Evolutionary conservation across 176 grass and related monocot species (phyloP).

Genomic region (Bothriochloa decipiens): DNA sequence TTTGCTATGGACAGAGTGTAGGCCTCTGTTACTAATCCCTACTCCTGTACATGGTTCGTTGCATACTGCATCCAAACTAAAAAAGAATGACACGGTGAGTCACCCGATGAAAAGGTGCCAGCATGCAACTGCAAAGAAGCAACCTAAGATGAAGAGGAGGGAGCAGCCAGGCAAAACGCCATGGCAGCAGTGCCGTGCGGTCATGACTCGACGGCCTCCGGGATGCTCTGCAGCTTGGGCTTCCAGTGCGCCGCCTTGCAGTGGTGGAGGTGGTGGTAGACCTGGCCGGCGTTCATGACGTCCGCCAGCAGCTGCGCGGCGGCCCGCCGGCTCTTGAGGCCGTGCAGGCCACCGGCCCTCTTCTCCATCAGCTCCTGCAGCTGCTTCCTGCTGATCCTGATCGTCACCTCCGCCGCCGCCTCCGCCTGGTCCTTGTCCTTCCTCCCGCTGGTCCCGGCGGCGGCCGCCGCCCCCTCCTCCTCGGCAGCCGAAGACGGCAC

Average conservation of each 20-base stretch:
- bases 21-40: not conserved
- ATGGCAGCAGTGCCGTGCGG: not conserved
- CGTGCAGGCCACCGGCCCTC: not conserved
- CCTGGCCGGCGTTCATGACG: conserved; percentile 65
- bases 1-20: not conserved
- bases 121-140: not conserved
- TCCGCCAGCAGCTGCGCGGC: conserved; percentile 51
- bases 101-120: conserved; percentile 1
- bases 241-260: conserved; percentile 53
- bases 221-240: conserved; percentile 65
- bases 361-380: conserved; percentile 63
- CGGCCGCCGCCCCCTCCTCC: not conserved
- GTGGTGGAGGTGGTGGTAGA: conserved; percentile 46
- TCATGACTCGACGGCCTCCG: conserved; percentile 57
- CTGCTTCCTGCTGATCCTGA: conserved; percentile 63
- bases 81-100: conserved; percentile 20
- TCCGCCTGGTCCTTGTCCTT: not conserved
- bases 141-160: not conserved
- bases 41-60: conserved; percentile 38
- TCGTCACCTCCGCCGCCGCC: conserved; percentile 57
- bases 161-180: conserved; percentile 14
- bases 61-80: not conserved
- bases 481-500: not conserved
- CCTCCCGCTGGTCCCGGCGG: not conserved
- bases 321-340: conserved; percentile 31